Percentiles rank a stretch among this genome's conserved stretches.
These are phyloP conservation scores for Drechslerella dactyloides DNA, from an alignment of 2,329 filamentous ascomycete genomes.

Conservation along the genomic window DNA sequence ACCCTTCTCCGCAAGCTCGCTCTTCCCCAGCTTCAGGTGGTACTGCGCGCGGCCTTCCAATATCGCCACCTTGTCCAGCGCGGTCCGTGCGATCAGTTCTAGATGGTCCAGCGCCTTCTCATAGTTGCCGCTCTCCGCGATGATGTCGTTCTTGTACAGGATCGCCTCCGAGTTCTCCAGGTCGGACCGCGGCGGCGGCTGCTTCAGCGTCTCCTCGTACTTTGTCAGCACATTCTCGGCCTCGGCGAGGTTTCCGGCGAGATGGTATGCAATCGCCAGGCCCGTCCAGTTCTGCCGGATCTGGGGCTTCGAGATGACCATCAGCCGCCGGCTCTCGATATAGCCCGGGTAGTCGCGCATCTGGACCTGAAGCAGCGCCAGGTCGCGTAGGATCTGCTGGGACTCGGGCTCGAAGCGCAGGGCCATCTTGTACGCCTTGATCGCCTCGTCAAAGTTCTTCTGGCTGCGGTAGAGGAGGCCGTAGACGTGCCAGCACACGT, in stretches of 20 bases:
- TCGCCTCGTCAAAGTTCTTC: constrained; percentile 98
- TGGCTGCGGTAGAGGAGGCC: constrained; percentile 88
- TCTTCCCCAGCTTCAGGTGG: constrained; percentile 75
- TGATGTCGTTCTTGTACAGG: constrained; percentile 93
- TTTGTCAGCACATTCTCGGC: constrained; percentile 90
- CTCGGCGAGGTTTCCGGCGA: constrained; percentile 81
- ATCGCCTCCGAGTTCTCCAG: constrained; percentile 92
- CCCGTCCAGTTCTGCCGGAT: constrained; percentile 95
- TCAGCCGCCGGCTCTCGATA: constrained; percentile 82
- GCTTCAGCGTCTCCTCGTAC: constrained; percentile 90
- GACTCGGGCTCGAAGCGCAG: constrained; percentile 92
- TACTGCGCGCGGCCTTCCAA: constrained; percentile 88
- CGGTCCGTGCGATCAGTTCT: constrained; percentile 75
- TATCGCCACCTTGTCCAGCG: constrained; percentile 81
- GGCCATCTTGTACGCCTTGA: constrained; percentile 98
- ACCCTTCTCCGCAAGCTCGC: constrained; percentile 79
- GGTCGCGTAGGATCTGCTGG: constrained; percentile 87
- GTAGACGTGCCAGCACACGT: constrained; percentile 99
- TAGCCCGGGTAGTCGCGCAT: constrained; percentile 96
- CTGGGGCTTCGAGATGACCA: constrained; percentile 82
- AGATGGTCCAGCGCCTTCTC: constrained; percentile 86
- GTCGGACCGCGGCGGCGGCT: constrained; percentile 70
- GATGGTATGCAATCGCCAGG: constrained; percentile 89
- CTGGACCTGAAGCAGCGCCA: constrained; percentile 91
- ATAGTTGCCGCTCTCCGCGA: constrained; percentile 84